Evolutionary conservation across 1,284 basidiomycete species (phyloP), one percentile per base, ranked within the genome.

Genomic region (Pseudozyma sp.): DNA sequence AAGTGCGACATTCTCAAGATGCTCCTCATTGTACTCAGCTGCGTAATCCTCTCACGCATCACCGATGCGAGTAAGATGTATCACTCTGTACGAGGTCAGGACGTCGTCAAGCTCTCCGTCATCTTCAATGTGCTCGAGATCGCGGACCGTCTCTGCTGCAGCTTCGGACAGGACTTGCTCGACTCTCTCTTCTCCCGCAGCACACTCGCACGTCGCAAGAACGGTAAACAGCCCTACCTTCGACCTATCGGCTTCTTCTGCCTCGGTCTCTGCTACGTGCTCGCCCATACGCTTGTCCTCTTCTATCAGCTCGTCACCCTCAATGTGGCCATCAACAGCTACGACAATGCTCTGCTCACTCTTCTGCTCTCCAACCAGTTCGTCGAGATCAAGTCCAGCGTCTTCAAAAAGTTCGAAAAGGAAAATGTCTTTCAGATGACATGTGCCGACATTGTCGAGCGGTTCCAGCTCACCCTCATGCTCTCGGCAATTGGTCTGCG

Each of bases 371-470:
- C 94, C 46, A 99, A 99, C 84, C 97, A 99, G 84, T 99, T 99
- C 82, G 96, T 99, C 49, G 97, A 99, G 86, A 99, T 99, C 86
- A 99, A 99, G 86, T 95, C 96, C 40, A 95, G 87, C 78, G 97
- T 99, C 0, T 99, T 99, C 89, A 99, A 99, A 86, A 98, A 93
- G 84, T 99, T 99, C 79, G 97, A 99, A 84, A 99, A 98, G 85
- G 97, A 99, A 81, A 98, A 93, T 81, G 88, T 99, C n/a, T 98
- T 99, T 84, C 97, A 99, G 85, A 95, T 99, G 72, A 97, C 94
- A 19, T 84, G 82, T 58, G 82, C 82, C 49, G 97, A 99, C 84
- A 97, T 99, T 70, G 97, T 99, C 31, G 97, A 99, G 85, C 91
- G 97, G 2, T 99, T 99, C 81, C 94, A 94, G 7, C 89, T 99